phyloP scores from a whole-genome alignment of 148 eudicot genomes.

The Amaranthus hypochondriacus region DNA sequence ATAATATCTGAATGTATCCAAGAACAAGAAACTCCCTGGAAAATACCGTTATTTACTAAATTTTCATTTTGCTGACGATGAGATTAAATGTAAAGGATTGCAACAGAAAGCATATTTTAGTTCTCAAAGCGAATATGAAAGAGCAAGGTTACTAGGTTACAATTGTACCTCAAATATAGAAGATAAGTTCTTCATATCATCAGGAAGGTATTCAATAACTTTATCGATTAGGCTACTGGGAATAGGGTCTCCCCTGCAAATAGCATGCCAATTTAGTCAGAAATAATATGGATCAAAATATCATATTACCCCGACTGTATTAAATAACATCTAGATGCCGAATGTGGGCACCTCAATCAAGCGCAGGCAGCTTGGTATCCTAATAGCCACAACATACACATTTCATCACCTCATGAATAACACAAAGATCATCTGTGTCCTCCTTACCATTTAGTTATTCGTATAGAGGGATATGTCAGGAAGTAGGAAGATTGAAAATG shows the following conservation, averaged over 20 bases:
- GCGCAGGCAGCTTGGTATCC: background rate
- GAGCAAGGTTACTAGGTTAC: background rate
- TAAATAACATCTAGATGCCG: background rate
- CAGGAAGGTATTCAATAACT: slow-evolving; percentile 68
- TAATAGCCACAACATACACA: background rate
- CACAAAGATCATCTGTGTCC: background rate
- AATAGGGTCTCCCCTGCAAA: slow-evolving; percentile 83
- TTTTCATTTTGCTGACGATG: background rate
- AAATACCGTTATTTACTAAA: background rate
- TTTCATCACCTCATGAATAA: background rate
- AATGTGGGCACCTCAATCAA: background rate
- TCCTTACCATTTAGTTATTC: background rate
- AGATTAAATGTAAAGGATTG: background rate
- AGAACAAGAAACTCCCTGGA: slow-evolving; percentile 54
- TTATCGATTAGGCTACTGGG: slow-evolving; percentile 65
- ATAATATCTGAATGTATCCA: slow-evolving; percentile 95
- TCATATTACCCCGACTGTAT: background rate
- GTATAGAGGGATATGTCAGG: background rate
- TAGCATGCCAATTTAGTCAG: slow-evolving; percentile 15
- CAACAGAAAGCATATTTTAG: background rate
- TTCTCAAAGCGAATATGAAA: slow-evolving; percentile 3
- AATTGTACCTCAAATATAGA: slow-evolving; percentile 49
- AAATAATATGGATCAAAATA: slow-evolving; percentile 3
- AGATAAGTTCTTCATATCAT: slow-evolving; percentile 49
- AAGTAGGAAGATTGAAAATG: background rate